phyloP scores from a whole-genome alignment of 1,139 yeast genomes.

The Candida neerlandica region DNA sequence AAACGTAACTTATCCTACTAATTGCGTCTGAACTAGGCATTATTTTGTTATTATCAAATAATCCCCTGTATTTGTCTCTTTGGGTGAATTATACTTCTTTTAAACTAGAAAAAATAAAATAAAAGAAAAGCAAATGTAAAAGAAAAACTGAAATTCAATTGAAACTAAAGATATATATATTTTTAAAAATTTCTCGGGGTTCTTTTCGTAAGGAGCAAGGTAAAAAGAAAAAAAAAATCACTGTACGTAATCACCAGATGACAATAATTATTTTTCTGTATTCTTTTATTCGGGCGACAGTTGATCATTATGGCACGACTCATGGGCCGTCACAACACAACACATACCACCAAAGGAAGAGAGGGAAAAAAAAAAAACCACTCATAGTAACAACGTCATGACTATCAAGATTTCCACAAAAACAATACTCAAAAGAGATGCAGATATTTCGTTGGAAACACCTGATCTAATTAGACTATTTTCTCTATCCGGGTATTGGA shows the following conservation, averaged over 20 bases:
- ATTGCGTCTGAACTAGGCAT: slow-evolving; percentile 16
- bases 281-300: slow-evolving; percentile 6
- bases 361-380: not conserved
- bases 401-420: slow-evolving; percentile 9
- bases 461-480: slow-evolving; percentile 8
- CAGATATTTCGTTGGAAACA: slow-evolving; percentile 8
- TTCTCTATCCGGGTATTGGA: slow-evolving; percentile 11
- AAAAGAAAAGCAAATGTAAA: not conserved
- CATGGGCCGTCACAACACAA: not conserved
- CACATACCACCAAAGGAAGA: not conserved
- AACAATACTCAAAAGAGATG: slow-evolving; percentile 8
- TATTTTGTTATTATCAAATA: not conserved
- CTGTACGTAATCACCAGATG: slow-evolving; percentile 7
- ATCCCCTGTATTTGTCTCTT: not conserved
- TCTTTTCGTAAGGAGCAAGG: not conserved
- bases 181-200: slow-evolving; percentile 4
- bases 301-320: not conserved
- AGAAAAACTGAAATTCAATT: not conserved
- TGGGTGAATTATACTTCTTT: not conserved
- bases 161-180: slow-evolving; percentile 1
- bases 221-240: not conserved
- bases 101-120: not conserved
- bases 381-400: slow-evolving; percentile 9
- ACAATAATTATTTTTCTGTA: not conserved
- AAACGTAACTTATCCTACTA: slow-evolving; percentile 45